phyloP scores from a whole-genome alignment of 441 rosid genomes.

The Jatropha multifida region DNA sequence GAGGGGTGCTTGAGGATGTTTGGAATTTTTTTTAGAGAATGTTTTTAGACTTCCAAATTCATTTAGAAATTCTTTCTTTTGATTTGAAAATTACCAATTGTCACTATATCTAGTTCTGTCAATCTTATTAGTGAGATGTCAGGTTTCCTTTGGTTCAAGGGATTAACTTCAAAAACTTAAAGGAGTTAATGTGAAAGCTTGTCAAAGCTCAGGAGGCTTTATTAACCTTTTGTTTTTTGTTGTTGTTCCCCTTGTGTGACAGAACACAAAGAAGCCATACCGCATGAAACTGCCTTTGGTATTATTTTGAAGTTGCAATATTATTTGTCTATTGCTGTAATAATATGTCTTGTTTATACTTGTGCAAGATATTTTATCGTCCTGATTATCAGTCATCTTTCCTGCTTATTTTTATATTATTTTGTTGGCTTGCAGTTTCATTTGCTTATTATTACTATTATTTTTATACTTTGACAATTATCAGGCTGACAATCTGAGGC shows the following conservation, averaged over 20 bases:
- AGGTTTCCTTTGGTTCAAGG: not conserved
- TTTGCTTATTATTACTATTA: not conserved
- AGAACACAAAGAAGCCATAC: not conserved
- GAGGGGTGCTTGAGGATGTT: not conserved
- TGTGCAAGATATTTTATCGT: not conserved
- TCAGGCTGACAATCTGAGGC: conserved; percentile 73
- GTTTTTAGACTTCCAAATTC: not conserved
- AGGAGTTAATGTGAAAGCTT: not conserved
- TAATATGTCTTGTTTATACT: not conserved
- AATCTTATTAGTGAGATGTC: not conserved
- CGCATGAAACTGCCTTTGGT: not conserved
- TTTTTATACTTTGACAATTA: conserved; percentile 9
- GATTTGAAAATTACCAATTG: not conserved
- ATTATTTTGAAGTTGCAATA: not conserved
- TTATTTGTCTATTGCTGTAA: not conserved
- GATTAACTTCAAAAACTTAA: not conserved
- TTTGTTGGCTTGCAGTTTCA: not conserved
- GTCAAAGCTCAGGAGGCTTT: not conserved
- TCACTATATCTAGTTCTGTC: not conserved
- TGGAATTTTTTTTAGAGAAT: not conserved
- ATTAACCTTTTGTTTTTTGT: not conserved
- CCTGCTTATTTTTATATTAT: not conserved
- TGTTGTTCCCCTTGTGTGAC: not conserved
- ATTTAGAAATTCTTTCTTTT: not conserved
- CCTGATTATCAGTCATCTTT: not conserved